Conservation (phyloP, 768 basidiomycete genomes). For the Psilocybe cyanescens region DNA sequence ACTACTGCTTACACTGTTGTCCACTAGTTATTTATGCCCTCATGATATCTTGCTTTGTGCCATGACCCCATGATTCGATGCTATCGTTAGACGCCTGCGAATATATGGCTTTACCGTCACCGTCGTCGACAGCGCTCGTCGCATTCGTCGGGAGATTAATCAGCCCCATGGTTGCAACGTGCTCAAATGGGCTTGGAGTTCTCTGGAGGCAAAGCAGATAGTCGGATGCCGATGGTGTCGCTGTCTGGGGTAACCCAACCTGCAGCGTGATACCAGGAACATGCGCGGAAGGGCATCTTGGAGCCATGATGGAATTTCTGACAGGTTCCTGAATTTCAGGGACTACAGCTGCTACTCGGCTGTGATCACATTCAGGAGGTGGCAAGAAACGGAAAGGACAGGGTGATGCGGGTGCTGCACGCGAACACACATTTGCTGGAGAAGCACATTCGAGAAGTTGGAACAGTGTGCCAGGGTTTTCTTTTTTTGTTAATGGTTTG, state of each 20-base stretch:
- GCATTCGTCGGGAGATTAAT: not conserved
- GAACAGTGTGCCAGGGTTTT: not conserved
- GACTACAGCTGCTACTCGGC: not conserved
- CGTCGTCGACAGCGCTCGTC: not conserved
- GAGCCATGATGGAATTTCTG: not conserved
- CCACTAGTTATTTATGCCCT: constrained; percentile 11
- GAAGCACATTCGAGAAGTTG: not conserved
- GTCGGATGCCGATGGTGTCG: not conserved
- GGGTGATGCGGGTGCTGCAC: constrained; percentile 14
- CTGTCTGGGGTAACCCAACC: constrained; percentile 20
- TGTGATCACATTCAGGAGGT: constrained; percentile 13
- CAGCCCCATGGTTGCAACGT: not conserved
- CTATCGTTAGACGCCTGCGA: constrained; percentile 36
- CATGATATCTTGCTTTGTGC: not conserved
- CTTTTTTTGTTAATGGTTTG: not conserved
- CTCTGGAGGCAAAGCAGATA: not conserved
- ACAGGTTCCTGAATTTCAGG: constrained; percentile 1
- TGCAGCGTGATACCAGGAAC: constrained; percentile 41
- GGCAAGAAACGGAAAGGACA: constrained; percentile 31
- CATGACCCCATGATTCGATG: constrained; percentile 40
- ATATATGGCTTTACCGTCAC: not conserved
- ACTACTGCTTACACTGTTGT: not conserved
- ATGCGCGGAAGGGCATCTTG: constrained; percentile 32
- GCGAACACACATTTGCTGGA: not conserved
- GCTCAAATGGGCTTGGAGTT: not conserved